A percentile compares a stretch with the other conserved stretches of the same genome.
Conservation (phyloP, 2,329 filamentous ascomycete species). For the Sphaerulina populicola region DNA sequence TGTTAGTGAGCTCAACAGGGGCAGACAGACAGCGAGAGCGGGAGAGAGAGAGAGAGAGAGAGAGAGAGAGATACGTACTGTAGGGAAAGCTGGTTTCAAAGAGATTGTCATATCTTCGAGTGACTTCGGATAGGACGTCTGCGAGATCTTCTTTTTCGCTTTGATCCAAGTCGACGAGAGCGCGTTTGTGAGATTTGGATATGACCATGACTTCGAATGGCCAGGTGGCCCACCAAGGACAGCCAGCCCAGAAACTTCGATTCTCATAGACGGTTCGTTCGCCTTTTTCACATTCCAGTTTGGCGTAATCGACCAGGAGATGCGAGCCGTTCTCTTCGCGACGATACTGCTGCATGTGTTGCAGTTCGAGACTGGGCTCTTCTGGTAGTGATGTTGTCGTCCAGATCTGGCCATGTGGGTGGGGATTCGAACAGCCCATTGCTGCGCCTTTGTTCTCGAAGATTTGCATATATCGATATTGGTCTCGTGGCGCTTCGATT, state of each 20-base stretch:
- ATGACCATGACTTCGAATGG: slow-evolving; percentile 92
- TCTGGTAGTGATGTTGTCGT: slow-evolving; percentile 85
- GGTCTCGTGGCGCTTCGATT: slow-evolving; percentile 53
- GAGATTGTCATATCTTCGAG: slow-evolving; percentile 87
- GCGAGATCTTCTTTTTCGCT: slow-evolving; percentile 67
- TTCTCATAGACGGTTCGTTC: slow-evolving; percentile 89
- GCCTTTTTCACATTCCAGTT: slow-evolving; percentile 69
- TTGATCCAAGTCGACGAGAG: slow-evolving; percentile 69
- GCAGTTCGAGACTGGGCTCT: slow-evolving; percentile 72
- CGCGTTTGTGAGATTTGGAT: slow-evolving; percentile 72
- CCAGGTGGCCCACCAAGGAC: slow-evolving; percentile 97
- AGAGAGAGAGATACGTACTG: slow-evolving; percentile 50
- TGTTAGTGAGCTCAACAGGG: too few species aligned
- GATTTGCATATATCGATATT: slow-evolving; percentile 96
- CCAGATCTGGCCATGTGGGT: slow-evolving; percentile 96
- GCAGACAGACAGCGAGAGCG: too few species aligned
- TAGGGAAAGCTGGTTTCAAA: slow-evolving; percentile 97
- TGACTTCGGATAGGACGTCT: slow-evolving; percentile 77
- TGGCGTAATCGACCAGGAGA: slow-evolving; percentile 77
- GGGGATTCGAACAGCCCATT: slow-evolving; percentile 98
- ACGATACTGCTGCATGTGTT: slow-evolving; percentile 70
- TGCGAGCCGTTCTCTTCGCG: slow-evolving; percentile 63
- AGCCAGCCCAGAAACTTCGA: slow-evolving; percentile 71
- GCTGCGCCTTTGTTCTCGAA: slow-evolving; percentile 98
- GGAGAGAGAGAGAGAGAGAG: too few species aligned